Evolutionary conservation across 176 grass and related monocot species (phyloP).

Genomic region (Bothriochloa decipiens): DNA sequence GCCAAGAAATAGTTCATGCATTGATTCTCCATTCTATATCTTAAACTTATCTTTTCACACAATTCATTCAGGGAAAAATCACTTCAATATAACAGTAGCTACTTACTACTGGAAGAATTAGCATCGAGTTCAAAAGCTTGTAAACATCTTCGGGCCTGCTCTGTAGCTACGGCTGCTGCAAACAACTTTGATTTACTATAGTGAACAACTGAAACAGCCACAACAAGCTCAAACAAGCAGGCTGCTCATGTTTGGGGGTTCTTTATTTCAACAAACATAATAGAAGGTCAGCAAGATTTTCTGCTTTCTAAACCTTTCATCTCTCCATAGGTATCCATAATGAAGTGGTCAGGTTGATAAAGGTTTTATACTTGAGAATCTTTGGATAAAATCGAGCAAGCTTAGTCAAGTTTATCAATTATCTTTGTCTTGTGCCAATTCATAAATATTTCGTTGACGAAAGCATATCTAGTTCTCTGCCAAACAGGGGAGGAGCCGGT

Average conservation of each 20-base stretch:
- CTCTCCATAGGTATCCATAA: not conserved
- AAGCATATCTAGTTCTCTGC: not conserved
- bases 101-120: not conserved
- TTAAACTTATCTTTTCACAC: not conserved
- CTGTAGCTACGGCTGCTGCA: too few species aligned
- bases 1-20: not conserved
- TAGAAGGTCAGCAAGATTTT: not conserved
- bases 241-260: too few species aligned
- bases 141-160: not conserved
- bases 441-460: not conserved
- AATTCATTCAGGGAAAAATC: not conserved
- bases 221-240: too few species aligned
- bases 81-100: not conserved
- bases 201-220: too few species aligned
- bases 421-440: not conserved
- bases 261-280: not conserved
- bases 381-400: not conserved
- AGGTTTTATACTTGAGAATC: not conserved
- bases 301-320: not conserved
- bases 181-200: too few species aligned
- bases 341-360: not conserved
- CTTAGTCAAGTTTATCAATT: not conserved
- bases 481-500: not conserved
- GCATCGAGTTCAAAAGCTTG: not conserved
- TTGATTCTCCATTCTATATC: not conserved